Base-by-base conservation (phyloP, 2,329 filamentous ascomycete species). In the Fusarium vanettenii region DNA sequence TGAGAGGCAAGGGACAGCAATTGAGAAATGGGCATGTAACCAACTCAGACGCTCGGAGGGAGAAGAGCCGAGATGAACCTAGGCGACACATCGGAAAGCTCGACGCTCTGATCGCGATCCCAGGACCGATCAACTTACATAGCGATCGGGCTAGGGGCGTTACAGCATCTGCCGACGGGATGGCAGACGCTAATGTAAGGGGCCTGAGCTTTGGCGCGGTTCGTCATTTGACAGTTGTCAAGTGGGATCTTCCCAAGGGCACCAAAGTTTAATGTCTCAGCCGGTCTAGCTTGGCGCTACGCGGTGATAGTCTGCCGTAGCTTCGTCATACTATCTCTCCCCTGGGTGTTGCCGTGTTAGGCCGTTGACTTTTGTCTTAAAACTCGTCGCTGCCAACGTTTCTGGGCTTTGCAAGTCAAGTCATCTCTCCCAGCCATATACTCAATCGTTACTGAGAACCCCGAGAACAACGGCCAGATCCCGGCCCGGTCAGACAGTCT, bases 401-500 rank as follows among this genome's bases (percentile, higher is more conserved):
- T 52, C 25, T 52, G 7, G 8, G 48, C 48, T n/a, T 52, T 31
- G 25, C 25, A 52, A 52, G 48, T 31, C 48, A 52, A 22, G n/a
- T 52, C 39, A 27, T 52, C 25, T 31, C 48, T 52, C 48, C 48
- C 25, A 52, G 48, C 48, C 22, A 52, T 52, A 25, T 52, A 52
- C 48, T 52, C 48, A 27, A 22, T 52, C 25, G 25, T 52, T 52
- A 52, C 48, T 52, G 48, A 52, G 48, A 52, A 52, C 14, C 16
- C 16, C 25, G 48, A 52, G 48, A 27, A 52, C 25, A 52, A 52
- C 48, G 48, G 22, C 18, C 48, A 52, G 48, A 52, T 66, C 33
- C 63, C 63, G 33, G 20, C 41, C 20, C 52, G 64, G 20, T 55
- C 14, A 61, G 64, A 61, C 35, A 66, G 64, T 27, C 43, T 37